Conservation (phyloP, 305 asterid species). For the Fraxinus xanthoxyloides region DNA sequence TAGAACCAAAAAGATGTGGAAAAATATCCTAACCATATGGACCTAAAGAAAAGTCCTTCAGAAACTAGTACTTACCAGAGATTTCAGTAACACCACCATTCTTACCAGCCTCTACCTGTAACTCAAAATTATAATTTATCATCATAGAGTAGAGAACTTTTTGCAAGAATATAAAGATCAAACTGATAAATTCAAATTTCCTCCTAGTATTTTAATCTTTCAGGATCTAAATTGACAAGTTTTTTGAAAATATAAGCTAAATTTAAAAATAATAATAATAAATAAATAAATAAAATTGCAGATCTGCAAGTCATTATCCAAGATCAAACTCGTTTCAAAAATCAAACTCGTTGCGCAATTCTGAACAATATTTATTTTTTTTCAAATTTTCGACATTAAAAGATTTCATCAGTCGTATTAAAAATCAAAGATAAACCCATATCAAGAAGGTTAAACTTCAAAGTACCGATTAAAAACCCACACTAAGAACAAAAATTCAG, state of each 20-base stretch:
- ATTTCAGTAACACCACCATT: conserved; percentile 32
- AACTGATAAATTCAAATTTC: background rate
- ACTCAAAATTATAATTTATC: conserved; percentile 9
- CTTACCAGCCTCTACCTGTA: conserved; percentile 37
- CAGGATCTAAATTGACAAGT: background rate
- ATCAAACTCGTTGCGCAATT: background rate
- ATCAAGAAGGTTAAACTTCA: background rate
- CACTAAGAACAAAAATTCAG: background rate
- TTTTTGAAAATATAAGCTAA: background rate
- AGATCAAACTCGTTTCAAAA: background rate
- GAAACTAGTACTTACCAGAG: conserved; percentile 35
- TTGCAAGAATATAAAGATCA: background rate
- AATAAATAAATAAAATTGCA: background rate
- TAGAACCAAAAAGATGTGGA: background rate
- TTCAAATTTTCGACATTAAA: background rate
- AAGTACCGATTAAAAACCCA: background rate
- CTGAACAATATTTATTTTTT: background rate
- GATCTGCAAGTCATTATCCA: background rate
- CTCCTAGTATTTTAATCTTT: background rate
- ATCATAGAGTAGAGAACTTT: background rate
- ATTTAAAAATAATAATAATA: background rate
- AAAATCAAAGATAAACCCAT: background rate
- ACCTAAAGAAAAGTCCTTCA: background rate
- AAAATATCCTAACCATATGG: background rate
- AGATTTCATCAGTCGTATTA: background rate